Evolutionary conservation across 164 flowering plant species (phyloP), one percentile per base, ranked within the genome.

Genomic region (Protea cynaroides): DNA sequence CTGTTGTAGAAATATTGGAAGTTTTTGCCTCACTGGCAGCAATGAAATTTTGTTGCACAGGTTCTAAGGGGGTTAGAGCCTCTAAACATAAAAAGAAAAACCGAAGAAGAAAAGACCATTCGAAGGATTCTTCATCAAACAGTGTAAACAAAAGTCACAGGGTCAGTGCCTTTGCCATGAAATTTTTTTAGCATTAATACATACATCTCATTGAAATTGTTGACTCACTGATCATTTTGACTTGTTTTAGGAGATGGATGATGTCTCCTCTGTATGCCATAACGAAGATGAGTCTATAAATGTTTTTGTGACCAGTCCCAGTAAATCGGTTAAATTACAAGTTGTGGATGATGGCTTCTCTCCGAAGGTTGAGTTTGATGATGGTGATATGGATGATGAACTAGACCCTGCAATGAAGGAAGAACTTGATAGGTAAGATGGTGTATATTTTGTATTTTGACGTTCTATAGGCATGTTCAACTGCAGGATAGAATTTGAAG

Each of bases 341-440:
- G 80, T 66, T 61, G 61, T 72, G 46, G 75, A 58, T 73, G 79
- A 58, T 21, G 55, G 61, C 11, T 75, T 73, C 66, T 62, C 75
- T 12, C 76, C 82, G 13, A 82, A 81, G 62, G 67, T 70, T 61
- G 96, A 86, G 52, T 80, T 80, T 79, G 92, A 86, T 61, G 97
- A 84, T 72, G 78, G 67, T 43, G 92, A 85, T 66, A 67, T 78
- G 62, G 91, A 88, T 73, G 97, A 88, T 75, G 96, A 75, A 69
- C 67, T 88, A 52, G 97, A 91, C 77, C 97, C 97, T 53, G 88
- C 79, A 38, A 78, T 84, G 79, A 85, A 75, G 76, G 91, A 85
- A 72, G 74, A 88, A 67, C 78, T 88, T 69, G 97, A 91, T 70
- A 88, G 97, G 97, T 88, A 62, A 74, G 81, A 17, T 65, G 60